phyloP scores from a whole-genome alignment of 176 grass and related monocot species.

The Eleusine indica region DNA sequence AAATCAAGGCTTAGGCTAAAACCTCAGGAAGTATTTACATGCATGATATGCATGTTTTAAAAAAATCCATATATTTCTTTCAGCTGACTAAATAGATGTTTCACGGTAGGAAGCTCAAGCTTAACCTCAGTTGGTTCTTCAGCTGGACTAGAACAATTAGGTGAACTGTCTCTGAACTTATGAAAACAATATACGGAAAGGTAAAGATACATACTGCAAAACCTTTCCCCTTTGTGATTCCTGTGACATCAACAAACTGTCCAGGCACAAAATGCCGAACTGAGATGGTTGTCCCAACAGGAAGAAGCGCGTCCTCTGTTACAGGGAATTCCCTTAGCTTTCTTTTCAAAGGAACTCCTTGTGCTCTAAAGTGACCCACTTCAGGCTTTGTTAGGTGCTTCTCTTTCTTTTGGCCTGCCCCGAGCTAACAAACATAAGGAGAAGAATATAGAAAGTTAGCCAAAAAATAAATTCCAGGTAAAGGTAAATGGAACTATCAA shows the following conservation, averaged over 20 bases:
- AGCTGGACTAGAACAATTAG: conserved; percentile 8
- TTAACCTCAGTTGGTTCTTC: conserved; percentile 5
- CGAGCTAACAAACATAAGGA: conserved; percentile 63
- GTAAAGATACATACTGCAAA: conserved; percentile 70
- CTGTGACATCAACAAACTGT: conserved; percentile 89
- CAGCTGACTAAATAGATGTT: conserved; percentile 11
- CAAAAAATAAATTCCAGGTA: not conserved
- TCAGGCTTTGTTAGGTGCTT: conserved; percentile 96
- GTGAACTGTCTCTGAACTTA: conserved; percentile 17
- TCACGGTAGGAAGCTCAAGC: not conserved
- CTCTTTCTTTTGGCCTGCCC: conserved; percentile 98
- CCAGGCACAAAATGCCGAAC: conserved; percentile 95
- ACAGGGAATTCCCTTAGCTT: conserved; percentile 96
- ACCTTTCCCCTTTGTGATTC: conserved; percentile 91
- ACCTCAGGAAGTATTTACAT: not conserved
- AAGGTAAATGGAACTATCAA: conserved; percentile 36
- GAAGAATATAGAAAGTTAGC: conserved; percentile 31
- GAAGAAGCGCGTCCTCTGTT: conserved; percentile 93
- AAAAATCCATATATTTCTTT: not conserved
- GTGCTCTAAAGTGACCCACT: conserved; percentile 87
- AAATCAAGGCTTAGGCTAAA: not conserved
- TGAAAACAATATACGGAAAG: not conserved
- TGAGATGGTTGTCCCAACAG: conserved; percentile 79
- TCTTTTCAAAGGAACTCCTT: conserved; percentile 84
- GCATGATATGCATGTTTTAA: conserved; percentile 8